Conservation (phyloP, 140 eudicot genomes). For the Stevia rebaudiana region DNA sequence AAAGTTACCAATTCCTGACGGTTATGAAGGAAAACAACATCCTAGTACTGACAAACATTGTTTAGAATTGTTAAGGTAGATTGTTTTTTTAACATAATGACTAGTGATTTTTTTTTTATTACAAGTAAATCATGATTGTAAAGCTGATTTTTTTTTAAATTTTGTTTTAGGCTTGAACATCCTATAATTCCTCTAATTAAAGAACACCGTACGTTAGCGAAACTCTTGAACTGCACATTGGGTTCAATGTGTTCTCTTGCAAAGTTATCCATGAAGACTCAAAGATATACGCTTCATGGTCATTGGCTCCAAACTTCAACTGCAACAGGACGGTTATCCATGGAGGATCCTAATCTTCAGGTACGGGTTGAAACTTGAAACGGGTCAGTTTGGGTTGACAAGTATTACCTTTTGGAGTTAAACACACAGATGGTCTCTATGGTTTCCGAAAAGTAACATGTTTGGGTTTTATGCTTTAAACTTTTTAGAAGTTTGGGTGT, state of each 20-base stretch:
- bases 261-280: constrained; percentile 78
- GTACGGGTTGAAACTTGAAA: constrained; percentile 21
- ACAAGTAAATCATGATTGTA: not conserved
- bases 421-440: too few relatives aligned
- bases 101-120: not conserved
- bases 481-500: too few relatives aligned
- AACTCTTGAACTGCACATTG: constrained; percentile 74
- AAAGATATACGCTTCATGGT: constrained; percentile 87
- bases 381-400: too few relatives aligned
- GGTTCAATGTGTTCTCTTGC: constrained; percentile 91
- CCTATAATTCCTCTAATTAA: constrained; percentile 84
- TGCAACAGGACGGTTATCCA: constrained; percentile 93
- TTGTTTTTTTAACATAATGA: not conserved
- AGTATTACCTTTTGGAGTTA: too few relatives aligned
- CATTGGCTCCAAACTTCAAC: constrained; percentile 99
- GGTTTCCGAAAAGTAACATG: too few relatives aligned
- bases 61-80: constrained; percentile 76
- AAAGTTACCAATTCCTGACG: constrained; percentile 84
- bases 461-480: too few relatives aligned
- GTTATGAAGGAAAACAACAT: constrained; percentile 73
- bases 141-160: not conserved
- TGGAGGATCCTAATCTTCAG: constrained; percentile 99
- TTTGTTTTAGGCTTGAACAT: constrained; percentile 64
- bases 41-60: constrained; percentile 96
- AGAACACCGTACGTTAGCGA: constrained; percentile 92